Base-by-base conservation (phyloP, 2,329 filamentous ascomycete species). In the Colletotrichum echinochloae region DNA sequence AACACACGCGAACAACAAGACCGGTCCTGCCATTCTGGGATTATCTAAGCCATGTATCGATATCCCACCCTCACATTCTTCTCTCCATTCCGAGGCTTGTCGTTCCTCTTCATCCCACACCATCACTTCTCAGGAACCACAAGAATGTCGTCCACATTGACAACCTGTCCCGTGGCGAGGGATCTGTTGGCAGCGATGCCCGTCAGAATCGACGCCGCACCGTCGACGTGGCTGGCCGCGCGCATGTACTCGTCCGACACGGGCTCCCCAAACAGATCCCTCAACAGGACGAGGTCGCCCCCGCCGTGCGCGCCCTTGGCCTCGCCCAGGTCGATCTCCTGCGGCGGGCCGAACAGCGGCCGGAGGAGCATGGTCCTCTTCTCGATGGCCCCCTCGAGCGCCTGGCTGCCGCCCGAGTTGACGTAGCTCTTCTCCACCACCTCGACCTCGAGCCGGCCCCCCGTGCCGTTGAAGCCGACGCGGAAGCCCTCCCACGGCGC, bases 401-500 rank as follows among this genome's bases (percentile, higher is more conserved):
- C 82, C 76, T 89, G 88, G 37, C 89, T 87, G 0, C 88, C 88
- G 0, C 88, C 88, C 1, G 87, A 86, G 75, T 89, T 90, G 48
- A 88, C 86, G 73, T 90, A 90, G 73, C 86, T 87, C 69, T 87
- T 87, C 77, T 91, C 89, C 0, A 90, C 86, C 0, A 91, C 87
- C 74, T 90, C 87, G 66, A 89, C 81, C 78, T 91, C 89, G 2
- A 91, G 76, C 0, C 89, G 80, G 0, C 89, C 89, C 5, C 84
- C 84, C 0, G 85, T 90, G 5, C 89, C 87, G 74, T 88, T 89
- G 76, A 89, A 88, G 69, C 79, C 85, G 16, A 88, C 86, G 0
- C 87, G 82, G 78, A 89, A 89, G 0, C 88, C 88, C 71, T 90
- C 88, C 87, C 88, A 90, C 0, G 89, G 89, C 5, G 88, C 87